phyloP scores from a whole-genome alignment of 2,329 filamentous ascomycete genomes.

The Trichoderma brevicompactum region DNA sequence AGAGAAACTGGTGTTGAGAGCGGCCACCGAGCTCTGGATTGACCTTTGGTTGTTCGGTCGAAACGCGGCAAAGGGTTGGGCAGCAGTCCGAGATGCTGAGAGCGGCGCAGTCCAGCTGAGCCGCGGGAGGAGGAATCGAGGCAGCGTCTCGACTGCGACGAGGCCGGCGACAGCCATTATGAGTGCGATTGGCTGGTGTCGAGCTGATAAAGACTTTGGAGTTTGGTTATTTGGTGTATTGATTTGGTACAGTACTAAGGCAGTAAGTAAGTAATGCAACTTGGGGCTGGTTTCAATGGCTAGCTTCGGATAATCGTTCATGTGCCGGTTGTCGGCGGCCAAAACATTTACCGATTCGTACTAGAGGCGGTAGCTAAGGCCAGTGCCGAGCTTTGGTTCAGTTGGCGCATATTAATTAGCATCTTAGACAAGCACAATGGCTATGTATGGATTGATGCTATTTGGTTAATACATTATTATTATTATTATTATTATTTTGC shows the following conservation, averaged over 20 bases:
- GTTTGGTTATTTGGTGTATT: neutral
- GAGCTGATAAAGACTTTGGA: slow-evolving; percentile 2
- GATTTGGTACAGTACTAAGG: slow-evolving; percentile 6
- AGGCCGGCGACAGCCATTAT: slow-evolving; percentile 38
- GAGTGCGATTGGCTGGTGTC: neutral
- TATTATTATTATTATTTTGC: too few relatives aligned
- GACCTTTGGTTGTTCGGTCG: slow-evolving; percentile 29
- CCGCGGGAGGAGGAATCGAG: slow-evolving; percentile 59
- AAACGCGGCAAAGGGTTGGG: slow-evolving; percentile 32
- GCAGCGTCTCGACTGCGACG: slow-evolving; percentile 48
- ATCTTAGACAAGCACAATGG: too few relatives aligned
- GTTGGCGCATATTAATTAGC: too few relatives aligned
- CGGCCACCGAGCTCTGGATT: slow-evolving; percentile 30
- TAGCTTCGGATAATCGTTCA: slow-evolving; percentile 21
- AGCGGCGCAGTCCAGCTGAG: slow-evolving; percentile 55
- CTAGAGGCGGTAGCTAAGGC: too few relatives aligned
- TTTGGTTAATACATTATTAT: too few relatives aligned
- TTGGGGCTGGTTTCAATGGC: slow-evolving; percentile 27
- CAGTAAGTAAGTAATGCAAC: slow-evolving; percentile 28
- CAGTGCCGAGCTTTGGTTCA: too few relatives aligned
- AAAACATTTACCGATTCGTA: slow-evolving; percentile 24
- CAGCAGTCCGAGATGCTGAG: slow-evolving; percentile 35
- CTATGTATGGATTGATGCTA: too few relatives aligned
- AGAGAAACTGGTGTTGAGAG: slow-evolving; percentile 32
- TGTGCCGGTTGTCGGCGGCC: slow-evolving; percentile 19